Evolutionary conservation across 1,284 basidiomycete species (phyloP).

Genomic region (Xerocomus cyaneibrunnescens): DNA sequence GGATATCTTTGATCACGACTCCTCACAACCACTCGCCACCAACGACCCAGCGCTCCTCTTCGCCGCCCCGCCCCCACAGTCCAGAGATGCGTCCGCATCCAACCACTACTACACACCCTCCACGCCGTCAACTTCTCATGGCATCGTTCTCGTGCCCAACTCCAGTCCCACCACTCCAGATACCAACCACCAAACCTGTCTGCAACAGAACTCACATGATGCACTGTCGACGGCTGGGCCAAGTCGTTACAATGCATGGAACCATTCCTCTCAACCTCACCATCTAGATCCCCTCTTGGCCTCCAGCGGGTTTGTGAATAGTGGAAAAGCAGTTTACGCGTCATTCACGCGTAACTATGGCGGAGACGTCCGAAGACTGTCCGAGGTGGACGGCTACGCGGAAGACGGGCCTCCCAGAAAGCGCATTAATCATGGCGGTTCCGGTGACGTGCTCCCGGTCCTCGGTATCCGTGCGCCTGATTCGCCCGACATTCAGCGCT

Average conservation of each 20-base stretch:
- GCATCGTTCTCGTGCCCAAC: conserved; percentile 67
- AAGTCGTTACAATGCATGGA: conserved; percentile 40
- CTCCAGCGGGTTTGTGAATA: conserved; percentile 57
- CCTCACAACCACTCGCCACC: conserved; percentile 36
- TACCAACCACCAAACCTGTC: conserved; percentile 34
- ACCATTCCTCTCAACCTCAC: conserved; percentile 35
- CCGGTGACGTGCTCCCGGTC: conserved; percentile 33
- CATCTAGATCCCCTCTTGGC: conserved; percentile 56
- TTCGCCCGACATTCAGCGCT: conserved; percentile 56
- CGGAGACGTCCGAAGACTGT: conserved; percentile 34
- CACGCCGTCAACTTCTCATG: conserved; percentile 37
- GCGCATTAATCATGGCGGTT: conserved; percentile 56
- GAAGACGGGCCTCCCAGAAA: conserved; percentile 68
- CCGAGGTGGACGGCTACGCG: conserved; percentile 39
- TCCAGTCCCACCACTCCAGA: conserved; percentile 62
- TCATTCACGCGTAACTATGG: conserved; percentile 48
- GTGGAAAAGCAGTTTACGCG: conserved; percentile 44
- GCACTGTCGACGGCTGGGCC: conserved; percentile 43
- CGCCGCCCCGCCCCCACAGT: conserved; percentile 50
- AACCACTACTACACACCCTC: conserved; percentile 45
- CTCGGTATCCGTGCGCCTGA: conserved; percentile 34
- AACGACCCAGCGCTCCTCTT: conserved; percentile 25
- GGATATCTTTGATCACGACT: conserved; percentile 35
- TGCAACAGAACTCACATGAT: conserved; percentile 39
- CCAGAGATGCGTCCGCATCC: conserved; percentile 53